Base-by-base conservation (phyloP, 2,329 filamentous ascomycete genomes). In the Xylaria sp. region DNA sequence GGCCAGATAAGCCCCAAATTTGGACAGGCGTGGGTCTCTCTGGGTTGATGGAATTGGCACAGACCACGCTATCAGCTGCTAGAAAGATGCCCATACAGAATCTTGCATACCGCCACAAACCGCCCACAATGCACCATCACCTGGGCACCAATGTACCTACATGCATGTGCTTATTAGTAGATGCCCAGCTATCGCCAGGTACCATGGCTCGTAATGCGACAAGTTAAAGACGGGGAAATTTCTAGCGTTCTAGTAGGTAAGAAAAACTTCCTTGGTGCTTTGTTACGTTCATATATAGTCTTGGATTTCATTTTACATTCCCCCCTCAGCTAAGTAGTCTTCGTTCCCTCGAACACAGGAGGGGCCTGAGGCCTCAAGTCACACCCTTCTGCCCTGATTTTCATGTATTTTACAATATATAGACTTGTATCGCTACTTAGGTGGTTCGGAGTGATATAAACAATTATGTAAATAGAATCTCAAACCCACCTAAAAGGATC, bases 1-100 rank as follows among this genome's bases (percentile, higher is more conserved):
- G 70, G 70, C 70, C 70, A 72, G 64, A 72, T 72, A 72, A 67
- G 59, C 67, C 62, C 63, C 54, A 66, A 66, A 67, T 58, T 18
- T 33, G 62, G 70, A 66, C 59, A 69, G 59, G 55, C 56, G 51
- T 51, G 20, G 49, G 59, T 43, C 56, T 64, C 28, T 25, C 43
- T 51, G n/a, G 46, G n/a, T 7, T 36, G 20, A 25, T 41, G 28
- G 31, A 48, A 18, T 28, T 23, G 57, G 57, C 52, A 55, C 64
- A 67, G 57, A 55, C 57, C 64, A 66, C 41, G 18, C 41, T 41
- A 49, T 49, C 15, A 49, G 23, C 58, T 49, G n/a, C 43, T 31
- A 25, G 28, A 12, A 10, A 23, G 12, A 25, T 48, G 46, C 20
- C 20, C 13, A 12, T 48, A 48, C 43, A 48, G 43, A n/a, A 46